Base-by-base conservation (phyloP, 176 grass and related monocot genomes). In the Juncus effusus region DNA sequence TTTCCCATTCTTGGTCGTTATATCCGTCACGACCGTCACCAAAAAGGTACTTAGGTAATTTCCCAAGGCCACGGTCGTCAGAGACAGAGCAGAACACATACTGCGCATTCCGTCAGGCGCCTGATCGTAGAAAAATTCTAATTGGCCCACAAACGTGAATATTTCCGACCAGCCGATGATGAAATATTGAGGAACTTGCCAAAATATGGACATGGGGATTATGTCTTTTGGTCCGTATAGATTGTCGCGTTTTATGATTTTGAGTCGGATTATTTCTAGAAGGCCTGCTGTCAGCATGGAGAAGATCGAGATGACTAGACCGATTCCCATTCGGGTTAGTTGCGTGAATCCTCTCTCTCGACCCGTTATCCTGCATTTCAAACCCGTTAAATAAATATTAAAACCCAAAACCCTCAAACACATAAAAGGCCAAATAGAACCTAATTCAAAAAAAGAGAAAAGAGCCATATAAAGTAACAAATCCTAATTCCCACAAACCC, bases 81-180 rank as follows among this genome's bases (percentile, higher is more conserved):
- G 82, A 7, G 90, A 89, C 6, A 95, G 74, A n/a, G 85, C 90
- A 0, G 86, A 76, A 67, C 82, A 86, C 70, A 86, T 81, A 82
- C 85, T 95, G 36, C 85, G 52, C 90, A 95, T 89, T 61, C 79
- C 90, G 64, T 95, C 85, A 1, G 85, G 90, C 44, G 90, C 90
- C 77, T 95, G 90, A 75, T 95, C 90, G 64, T 95, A 95, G 86
- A 95, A 95, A 70, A 95, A 95, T 62, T 95, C 90, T 16, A 95
- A 81, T 83, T 95, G 86, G 0, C 90, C 89, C 0, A 88, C 62
- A 74, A 89, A 90, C 39, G 80, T 86, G 77, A 95, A 95, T 10
- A 95, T 16, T 78, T 95, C 90, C 8, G 90, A 79, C 2, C 77
- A 80, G 10, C 90, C 90, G 19, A 90, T 77, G 58, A 90, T 82